phyloP scores from a whole-genome alignment of 805 yeast species.

The Trichomonascus vanleenenianus region DNA sequence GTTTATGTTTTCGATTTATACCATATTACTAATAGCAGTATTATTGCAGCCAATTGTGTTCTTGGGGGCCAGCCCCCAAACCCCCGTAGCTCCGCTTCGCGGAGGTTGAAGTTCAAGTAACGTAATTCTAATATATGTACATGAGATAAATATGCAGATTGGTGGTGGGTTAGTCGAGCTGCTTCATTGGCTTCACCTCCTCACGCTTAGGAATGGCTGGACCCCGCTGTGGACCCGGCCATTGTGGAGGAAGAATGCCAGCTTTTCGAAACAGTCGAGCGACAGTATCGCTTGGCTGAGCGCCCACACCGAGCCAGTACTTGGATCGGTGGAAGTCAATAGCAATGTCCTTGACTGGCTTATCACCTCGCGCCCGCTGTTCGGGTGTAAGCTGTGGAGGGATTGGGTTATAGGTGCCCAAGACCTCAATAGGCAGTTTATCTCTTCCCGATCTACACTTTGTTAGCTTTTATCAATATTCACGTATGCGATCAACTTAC shows the following conservation, averaged over 20 bases:
- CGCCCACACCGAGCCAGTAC: conserved; percentile 97
- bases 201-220: conserved; percentile 15
- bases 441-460: conserved; percentile 57
- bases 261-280: conserved; percentile 68
- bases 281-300: conserved; percentile 84
- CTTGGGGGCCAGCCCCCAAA: no score
- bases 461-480: background rate
- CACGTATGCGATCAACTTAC: conserved; percentile 18
- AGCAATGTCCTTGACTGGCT: conserved; percentile 69
- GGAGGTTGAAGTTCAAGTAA: no score
- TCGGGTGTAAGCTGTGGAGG: conserved; percentile 61
- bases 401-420: conserved; percentile 87
- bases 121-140: no score
- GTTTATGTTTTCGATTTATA: no score
- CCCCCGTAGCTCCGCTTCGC: no score
- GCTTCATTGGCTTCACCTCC: conserved; percentile 8
- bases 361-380: conserved; percentile 46
- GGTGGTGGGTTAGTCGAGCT: conserved; percentile 13
- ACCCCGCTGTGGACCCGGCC: conserved; percentile 28
- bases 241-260: conserved; percentile 40
- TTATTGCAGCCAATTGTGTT: no score
- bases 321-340: conserved; percentile 84
- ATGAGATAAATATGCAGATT: background rate
- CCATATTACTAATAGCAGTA: no score
- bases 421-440: conserved; percentile 83